A percentile compares a stretch with the other conserved stretches of the same genome.
Conservation (phyloP, 2,329 filamentous ascomycete genomes). For the Alternaria gaisen region DNA sequence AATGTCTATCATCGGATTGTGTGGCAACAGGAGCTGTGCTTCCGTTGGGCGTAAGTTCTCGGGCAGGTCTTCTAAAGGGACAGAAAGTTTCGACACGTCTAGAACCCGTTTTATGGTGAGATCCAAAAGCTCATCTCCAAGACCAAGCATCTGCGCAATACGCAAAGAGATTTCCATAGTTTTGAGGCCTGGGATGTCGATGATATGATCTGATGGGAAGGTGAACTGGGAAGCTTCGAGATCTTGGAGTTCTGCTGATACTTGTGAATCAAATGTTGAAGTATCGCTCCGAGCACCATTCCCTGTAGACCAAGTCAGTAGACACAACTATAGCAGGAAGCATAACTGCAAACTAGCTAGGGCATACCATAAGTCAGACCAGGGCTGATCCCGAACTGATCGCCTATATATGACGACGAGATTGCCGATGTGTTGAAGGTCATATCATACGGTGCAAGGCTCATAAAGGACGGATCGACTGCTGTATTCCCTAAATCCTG, state of each 20-base stretch:
- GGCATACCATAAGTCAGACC: background rate
- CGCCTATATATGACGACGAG: background rate
- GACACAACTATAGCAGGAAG: background rate
- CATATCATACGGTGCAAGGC: background rate
- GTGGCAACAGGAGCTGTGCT: background rate
- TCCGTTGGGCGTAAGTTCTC: background rate
- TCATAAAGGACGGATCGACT: background rate
- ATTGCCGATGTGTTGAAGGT: background rate
- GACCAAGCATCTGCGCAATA: background rate
- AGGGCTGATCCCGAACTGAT: background rate
- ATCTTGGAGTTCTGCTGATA: conserved; percentile 2
- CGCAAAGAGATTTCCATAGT: background rate
- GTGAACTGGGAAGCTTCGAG: background rate
- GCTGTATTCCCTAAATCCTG: background rate
- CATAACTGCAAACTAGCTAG: background rate
- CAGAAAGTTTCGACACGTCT: background rate
- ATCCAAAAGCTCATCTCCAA: background rate
- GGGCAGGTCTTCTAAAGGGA: background rate
- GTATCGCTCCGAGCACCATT: background rate
- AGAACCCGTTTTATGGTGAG: background rate
- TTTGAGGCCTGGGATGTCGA: background rate
- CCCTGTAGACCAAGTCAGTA: background rate
- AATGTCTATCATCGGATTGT: background rate
- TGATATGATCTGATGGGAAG: conserved; percentile 1
- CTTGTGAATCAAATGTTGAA: background rate